phyloP scores from a whole-genome alignment of 768 basidiomycete species.

The Chalciporus pseudorubinellus region DNA sequence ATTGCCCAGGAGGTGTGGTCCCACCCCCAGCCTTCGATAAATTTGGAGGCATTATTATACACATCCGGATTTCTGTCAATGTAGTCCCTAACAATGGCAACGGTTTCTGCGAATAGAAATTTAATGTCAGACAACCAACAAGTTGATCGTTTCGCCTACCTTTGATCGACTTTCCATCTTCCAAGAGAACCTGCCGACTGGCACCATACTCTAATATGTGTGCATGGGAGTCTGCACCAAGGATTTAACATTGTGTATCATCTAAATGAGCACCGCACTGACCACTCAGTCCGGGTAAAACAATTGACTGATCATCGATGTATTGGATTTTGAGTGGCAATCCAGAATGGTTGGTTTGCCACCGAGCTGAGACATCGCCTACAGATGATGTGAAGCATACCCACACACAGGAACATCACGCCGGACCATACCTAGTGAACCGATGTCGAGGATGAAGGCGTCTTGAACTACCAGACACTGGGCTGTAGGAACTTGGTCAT shows the following conservation, averaged over 20 bases:
- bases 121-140: too few relatives aligned
- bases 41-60: constrained; percentile 52
- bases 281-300: constrained; percentile 76
- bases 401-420: neutral
- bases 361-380: constrained; percentile 45
- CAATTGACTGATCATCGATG: constrained; percentile 53
- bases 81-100: constrained; percentile 57
- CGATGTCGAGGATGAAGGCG: constrained; percentile 49
- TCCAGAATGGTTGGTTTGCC: constrained; percentile 28
- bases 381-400: constrained; percentile 6
- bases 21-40: constrained; percentile 85
- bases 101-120: constrained; percentile 48
- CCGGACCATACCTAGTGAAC: constrained; percentile 48
- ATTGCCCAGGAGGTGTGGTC: constrained; percentile 79
- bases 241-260: neutral
- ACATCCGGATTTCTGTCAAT: constrained; percentile 59
- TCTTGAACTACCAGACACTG: constrained; percentile 65
- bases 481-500: constrained; percentile 45
- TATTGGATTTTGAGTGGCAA: constrained; percentile 42
- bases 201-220: constrained; percentile 81
- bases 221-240: constrained; percentile 67
- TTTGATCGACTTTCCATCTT: constrained; percentile 55
- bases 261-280: constrained; percentile 22
- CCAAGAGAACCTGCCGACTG: constrained; percentile 59
- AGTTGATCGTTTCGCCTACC: constrained; percentile 37